A percentile compares a stretch with the other conserved stretches of the same genome.
These are phyloP conservation scores for Chlorella variabilis DNA, from an alignment of 163 green algal genomes.

Conservation along the genomic window DNA sequence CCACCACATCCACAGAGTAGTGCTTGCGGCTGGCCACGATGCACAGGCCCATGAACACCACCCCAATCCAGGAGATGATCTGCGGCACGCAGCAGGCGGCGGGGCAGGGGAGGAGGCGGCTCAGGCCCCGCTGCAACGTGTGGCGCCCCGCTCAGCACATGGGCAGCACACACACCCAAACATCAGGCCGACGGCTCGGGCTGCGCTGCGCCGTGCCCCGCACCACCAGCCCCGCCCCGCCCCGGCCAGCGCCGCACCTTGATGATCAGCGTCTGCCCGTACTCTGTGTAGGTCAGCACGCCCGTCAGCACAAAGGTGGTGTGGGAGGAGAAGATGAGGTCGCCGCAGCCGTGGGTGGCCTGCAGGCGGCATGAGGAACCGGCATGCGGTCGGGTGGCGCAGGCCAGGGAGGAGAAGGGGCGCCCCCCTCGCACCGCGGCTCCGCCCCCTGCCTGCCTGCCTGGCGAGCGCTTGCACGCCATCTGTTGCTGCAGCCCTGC, in stretches of 20 bases:
- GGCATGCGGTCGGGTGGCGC: not conserved
- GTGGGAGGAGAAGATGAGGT: constrained; percentile 96
- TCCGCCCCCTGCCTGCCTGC: not conserved
- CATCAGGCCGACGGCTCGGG: too few relatives aligned
- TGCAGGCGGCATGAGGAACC: constrained; percentile 52
- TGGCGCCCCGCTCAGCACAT: too few relatives aligned
- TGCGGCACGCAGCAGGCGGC: constrained; percentile 47
- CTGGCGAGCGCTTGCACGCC: too few relatives aligned
- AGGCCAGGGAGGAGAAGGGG: too few relatives aligned
- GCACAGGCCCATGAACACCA: constrained; percentile 73
- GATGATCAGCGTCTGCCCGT: constrained; percentile 53
- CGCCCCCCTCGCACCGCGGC: too few relatives aligned
- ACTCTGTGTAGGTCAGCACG: constrained; percentile 69
- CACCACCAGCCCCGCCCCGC: not conserved
- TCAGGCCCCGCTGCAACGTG: too few relatives aligned
- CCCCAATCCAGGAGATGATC: constrained; percentile 73
- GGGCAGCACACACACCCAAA: too few relatives aligned
- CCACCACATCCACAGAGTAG: constrained; percentile 47
- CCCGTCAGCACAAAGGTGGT: constrained; percentile 92
- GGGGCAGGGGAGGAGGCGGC: too few relatives aligned
- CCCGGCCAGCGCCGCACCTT: constrained; percentile 48
- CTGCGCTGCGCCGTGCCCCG: too few relatives aligned
- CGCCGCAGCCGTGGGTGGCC: constrained; percentile 85
- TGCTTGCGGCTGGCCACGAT: constrained; percentile 89
- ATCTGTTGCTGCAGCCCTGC: too few relatives aligned